Conservation (phyloP, 345 rosid genomes). For the Bretschneidera sinensis region DNA sequence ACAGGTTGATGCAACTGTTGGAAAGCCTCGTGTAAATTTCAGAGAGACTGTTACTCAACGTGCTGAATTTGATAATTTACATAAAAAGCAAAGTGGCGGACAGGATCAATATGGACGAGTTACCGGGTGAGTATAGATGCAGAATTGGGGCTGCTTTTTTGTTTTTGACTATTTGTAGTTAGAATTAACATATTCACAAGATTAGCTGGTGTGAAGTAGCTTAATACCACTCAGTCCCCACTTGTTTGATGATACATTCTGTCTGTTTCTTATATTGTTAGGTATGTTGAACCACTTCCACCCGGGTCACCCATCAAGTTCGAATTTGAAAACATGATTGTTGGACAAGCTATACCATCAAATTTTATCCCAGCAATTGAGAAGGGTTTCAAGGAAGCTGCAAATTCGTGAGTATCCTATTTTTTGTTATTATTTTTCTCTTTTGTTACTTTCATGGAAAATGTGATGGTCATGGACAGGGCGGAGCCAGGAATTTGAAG, state of each 20-base stretch:
- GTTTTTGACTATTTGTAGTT: background rate
- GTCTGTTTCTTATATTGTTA: conserved; percentile 24
- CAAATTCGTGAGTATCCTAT: conserved; percentile 71
- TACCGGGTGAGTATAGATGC: conserved; percentile 51
- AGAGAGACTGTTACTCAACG: conserved; percentile 90
- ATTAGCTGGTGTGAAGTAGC: background rate
- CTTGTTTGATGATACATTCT: conserved; percentile 3
- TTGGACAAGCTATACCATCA: conserved; percentile 96
- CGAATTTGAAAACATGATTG: conserved; percentile 89
- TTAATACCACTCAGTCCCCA: background rate
- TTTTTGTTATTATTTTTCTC: conserved; percentile 3
- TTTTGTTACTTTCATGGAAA: background rate
- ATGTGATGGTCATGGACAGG: too few species aligned
- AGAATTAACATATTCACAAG: background rate
- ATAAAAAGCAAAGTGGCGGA: conserved; percentile 98
- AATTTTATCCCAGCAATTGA: conserved; percentile 92
- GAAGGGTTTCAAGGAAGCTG: conserved; percentile 98
- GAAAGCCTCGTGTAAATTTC: conserved; percentile 97
- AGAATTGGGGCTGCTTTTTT: background rate
- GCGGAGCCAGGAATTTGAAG: too few species aligned
- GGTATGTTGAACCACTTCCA: conserved; percentile 86
- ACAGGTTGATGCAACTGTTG: conserved; percentile 96
- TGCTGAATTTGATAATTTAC: conserved; percentile 91
- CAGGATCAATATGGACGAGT: conserved; percentile 98
- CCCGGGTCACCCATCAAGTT: conserved; percentile 58